phyloP scores from a whole-genome alignment of 306 rosid genomes.

The Pueraria montana region DNA sequence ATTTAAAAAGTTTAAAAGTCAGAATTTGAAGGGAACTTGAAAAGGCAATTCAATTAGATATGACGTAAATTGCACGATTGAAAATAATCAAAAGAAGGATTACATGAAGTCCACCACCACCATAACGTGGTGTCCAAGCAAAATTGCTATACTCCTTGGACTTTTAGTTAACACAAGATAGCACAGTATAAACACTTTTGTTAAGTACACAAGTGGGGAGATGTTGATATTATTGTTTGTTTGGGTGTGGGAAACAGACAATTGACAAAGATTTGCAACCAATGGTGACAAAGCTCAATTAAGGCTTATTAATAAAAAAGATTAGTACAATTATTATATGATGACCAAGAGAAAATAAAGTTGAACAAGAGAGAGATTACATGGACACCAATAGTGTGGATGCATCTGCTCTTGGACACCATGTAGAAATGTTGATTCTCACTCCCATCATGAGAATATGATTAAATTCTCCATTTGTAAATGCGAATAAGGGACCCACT shows the following conservation, averaged over 20 bases:
- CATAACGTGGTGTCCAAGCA: conserved; percentile 46
- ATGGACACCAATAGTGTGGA: background rate
- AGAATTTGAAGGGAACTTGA: background rate
- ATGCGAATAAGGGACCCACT: conserved; percentile 5
- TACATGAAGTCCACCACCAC: conserved; percentile 13
- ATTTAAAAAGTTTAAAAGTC: background rate
- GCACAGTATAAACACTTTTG: conserved; percentile 31
- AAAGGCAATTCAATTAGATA: background rate
- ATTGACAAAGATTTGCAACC: conserved; percentile 53
- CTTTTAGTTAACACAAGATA: conserved; percentile 39
- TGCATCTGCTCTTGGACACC: background rate
- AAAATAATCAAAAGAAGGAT: conserved; percentile 8
- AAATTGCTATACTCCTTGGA: conserved; percentile 19
- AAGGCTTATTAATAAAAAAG: background rate
- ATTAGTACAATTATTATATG: conserved; percentile 5
- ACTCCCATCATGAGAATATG: background rate
- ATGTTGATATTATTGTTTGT: conserved; percentile 38
- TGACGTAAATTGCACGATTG: conserved; percentile 40
- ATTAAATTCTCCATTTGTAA: conserved; percentile 28
- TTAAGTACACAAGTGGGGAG: background rate
- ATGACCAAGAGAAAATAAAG: background rate
- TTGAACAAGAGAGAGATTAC: background rate
- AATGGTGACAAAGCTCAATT: conserved; percentile 21
- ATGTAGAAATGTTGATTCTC: conserved; percentile 26
- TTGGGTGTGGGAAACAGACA: conserved; percentile 36